Evolutionary conservation across 106 monocot species (phyloP).

Genomic region (Amphibolis antarctica): DNA sequence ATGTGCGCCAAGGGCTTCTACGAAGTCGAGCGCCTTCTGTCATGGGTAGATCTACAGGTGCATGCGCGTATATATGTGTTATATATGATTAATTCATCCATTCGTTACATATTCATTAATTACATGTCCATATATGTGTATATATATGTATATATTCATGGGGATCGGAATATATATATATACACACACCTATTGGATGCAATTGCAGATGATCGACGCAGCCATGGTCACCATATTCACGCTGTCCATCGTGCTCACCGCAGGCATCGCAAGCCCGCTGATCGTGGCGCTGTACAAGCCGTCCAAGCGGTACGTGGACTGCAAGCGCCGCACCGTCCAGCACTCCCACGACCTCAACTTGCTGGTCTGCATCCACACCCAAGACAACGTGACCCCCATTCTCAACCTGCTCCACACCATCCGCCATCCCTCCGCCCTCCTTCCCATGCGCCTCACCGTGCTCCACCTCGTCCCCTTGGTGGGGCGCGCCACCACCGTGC

Average conservation of each 20-base stretch:
- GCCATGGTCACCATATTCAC: slow-evolving; percentile 8
- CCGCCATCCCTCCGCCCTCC: too few relatives aligned
- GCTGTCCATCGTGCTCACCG: slow-evolving; percentile 17
- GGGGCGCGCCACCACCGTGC: slow-evolving; percentile 9
- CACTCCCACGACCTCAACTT: slow-evolving; percentile 34
- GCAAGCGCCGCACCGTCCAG: slow-evolving; percentile 28
- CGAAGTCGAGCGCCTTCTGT: background rate
- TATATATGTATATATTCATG: too few relatives aligned
- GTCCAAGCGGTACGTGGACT: slow-evolving; percentile 12
- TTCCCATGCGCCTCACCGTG: background rate
- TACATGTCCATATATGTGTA: too few relatives aligned
- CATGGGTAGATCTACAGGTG: background rate
- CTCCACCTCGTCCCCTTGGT: slow-evolving; percentile 11
- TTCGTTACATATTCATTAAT: too few relatives aligned
- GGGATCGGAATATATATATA: too few relatives aligned
- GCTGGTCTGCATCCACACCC: slow-evolving; percentile 36
- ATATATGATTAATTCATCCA: too few relatives aligned
- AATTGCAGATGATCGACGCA: background rate
- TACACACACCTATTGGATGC: too few relatives aligned
- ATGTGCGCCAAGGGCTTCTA: background rate
- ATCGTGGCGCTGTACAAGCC: slow-evolving; percentile 45
- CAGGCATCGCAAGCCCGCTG: slow-evolving; percentile 20
- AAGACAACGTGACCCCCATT: slow-evolving; percentile 35
- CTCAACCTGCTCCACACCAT: slow-evolving; percentile 14
- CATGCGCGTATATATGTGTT: too few relatives aligned